Base-by-base conservation (phyloP, 371 early-diverging fungal genomes). In the Circinella umbellata region DNA sequence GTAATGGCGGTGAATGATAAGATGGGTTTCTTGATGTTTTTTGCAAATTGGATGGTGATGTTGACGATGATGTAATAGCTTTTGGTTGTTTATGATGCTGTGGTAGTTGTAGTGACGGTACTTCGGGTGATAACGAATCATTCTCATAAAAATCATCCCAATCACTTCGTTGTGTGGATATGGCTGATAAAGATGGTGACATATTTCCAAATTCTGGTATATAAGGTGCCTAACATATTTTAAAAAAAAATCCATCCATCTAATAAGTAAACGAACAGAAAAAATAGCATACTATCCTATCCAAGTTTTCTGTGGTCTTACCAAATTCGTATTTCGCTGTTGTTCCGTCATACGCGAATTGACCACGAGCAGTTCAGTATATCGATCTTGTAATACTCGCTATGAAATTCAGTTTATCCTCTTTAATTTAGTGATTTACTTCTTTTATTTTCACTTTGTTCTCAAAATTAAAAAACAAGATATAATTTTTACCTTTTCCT, bases 351-450 rank as follows among this genome's bases (percentile, higher is more conserved):
- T 5, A 14, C 35, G 34, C 27, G 57, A 11, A 34, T 57, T 57
- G n/a, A 34, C 27, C 4, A 57, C 57, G 7, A 57, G 35, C 6
- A 34, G 57, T 34, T 57, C 57, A 13, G 57, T 57, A 34, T 34
- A 57, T 34, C 57, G 57, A 27, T 57, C 57, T 27, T 57, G 57
- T n/a, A 57, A 57, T 34, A 57, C 57, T 27, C 57, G 57, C 57
- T 57, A 57, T 13, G 0, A 11, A 57, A 14, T 14, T 53, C 20
- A 53, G 3, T 13, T n/a, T 15, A 27, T 27, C 27, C 27, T 27
- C 27, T 27, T 27, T 27, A 27, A 1, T 27, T 27, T 27, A 27
- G 27, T 27, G 27, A 27, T 27, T 27, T 27, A 27, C 27, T 27
- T 2, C 27, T 27, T 27, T 27, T 27, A 27, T 27, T 27, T 27